phyloP scores from a whole-genome alignment of 2,329 filamentous ascomycete genomes.

The Ilyonectria mors-panacis region DNA sequence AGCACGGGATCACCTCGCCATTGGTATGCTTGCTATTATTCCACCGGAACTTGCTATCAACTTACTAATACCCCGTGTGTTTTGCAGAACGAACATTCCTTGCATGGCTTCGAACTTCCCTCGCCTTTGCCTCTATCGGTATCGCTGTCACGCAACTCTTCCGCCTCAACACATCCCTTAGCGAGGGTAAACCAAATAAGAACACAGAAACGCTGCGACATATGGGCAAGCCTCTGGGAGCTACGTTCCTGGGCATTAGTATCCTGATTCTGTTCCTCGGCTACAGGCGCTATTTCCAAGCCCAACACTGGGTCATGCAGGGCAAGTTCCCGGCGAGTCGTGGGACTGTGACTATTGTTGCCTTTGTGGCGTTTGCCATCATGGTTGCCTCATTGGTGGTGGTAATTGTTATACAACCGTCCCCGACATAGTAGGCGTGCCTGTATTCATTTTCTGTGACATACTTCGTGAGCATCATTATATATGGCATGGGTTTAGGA shows the following conservation, averaged over 20 bases:
- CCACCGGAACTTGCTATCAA: not conserved
- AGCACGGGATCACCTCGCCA: conserved; percentile 84
- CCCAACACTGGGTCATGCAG: conserved; percentile 83
- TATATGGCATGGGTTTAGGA: not conserved
- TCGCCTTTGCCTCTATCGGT: conserved; percentile 86
- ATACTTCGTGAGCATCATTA: not conserved
- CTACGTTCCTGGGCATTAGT: conserved; percentile 82
- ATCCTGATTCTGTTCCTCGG: conserved; percentile 83
- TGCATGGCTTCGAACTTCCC: conserved; percentile 86
- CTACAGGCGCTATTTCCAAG: conserved; percentile 83
- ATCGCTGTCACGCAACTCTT: conserved; percentile 89
- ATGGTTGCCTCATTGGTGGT: conserved; percentile 74
- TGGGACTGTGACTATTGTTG: conserved; percentile 80
- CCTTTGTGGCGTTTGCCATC: conserved; percentile 74
- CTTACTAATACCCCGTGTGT: conserved; percentile 17
- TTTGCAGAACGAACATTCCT: conserved; percentile 83
- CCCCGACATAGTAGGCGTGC: conserved; percentile 36
- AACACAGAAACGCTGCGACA: conserved; percentile 66
- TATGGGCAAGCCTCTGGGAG: conserved; percentile 81
- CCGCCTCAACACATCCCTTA: conserved; percentile 80
- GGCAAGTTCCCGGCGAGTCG: conserved; percentile 86
- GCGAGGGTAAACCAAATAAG: conserved; percentile 50
- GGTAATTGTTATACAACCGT: conserved; percentile 69
- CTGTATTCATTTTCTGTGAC: conserved; percentile 2
- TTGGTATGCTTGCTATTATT: conserved; percentile 66